Percentiles rank a stretch among this genome's conserved stretches.
Conservation (phyloP, 1,284 basidiomycete species). For the Ustilago sp. region DNA sequence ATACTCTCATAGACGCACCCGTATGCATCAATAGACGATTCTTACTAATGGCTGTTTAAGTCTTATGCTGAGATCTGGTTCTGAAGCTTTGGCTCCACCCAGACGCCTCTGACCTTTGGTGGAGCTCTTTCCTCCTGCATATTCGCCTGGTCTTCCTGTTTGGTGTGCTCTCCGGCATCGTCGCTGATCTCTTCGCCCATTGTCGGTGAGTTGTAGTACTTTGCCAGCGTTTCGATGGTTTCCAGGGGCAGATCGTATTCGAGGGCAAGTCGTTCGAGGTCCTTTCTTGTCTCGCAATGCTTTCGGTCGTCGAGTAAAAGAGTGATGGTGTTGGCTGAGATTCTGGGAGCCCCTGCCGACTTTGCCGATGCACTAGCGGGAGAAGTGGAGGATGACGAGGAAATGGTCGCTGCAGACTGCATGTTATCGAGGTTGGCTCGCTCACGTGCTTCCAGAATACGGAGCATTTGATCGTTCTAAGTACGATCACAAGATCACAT, state of each 20-base stretch:
- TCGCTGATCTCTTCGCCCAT: conserved; percentile 51
- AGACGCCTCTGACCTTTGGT: conserved; percentile 41
- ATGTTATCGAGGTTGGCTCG: conserved; percentile 30
- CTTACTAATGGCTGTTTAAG: neutral
- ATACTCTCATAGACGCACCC: conserved; percentile 1
- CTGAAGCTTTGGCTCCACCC: conserved; percentile 46
- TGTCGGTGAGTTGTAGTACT: conserved; percentile 52
- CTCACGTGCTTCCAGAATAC: conserved; percentile 51
- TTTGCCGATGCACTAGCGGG: neutral
- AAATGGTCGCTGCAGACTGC: conserved; percentile 5
- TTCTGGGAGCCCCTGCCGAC: conserved; percentile 12
- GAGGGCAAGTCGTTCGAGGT: conserved; percentile 44
- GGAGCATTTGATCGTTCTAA: conserved; percentile 52
- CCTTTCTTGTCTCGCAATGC: conserved; percentile 42
- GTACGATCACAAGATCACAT: neutral
- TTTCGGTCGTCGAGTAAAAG: conserved; percentile 52
- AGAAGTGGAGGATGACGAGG: conserved; percentile 6
- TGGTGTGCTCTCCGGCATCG: conserved; percentile 13
- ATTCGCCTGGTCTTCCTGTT: conserved; percentile 35
- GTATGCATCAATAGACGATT: neutral
- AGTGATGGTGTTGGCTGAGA: conserved; percentile 46
- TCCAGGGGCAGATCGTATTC: conserved; percentile 51
- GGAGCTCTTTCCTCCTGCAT: conserved; percentile 37
- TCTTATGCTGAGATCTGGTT: conserved; percentile 21
- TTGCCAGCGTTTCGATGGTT: conserved; percentile 39